phyloP scores from a whole-genome alignment of 2,329 filamentous ascomycete genomes.

The Grosmannia clavigera region DNA sequence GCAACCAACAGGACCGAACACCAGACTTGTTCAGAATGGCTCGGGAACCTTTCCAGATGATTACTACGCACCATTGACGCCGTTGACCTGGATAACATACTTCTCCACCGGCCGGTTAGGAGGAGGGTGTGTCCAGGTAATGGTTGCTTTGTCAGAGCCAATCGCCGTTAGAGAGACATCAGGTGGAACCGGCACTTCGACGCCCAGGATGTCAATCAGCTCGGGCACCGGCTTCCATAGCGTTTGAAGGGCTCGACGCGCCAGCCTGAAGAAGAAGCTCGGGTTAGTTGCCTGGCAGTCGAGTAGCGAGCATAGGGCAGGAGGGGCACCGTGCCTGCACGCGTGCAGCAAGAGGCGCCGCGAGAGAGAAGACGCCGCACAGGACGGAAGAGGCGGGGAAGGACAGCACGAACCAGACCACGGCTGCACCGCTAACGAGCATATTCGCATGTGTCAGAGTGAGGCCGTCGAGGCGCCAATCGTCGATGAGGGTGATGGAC shows the following conservation, averaged over 20 bases:
- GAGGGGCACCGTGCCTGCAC: not conserved
- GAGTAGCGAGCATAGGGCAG: not conserved
- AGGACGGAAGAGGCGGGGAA: not conserved
- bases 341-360: not conserved
- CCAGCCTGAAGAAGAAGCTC: slow-evolving; percentile 44
- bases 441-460: slow-evolving; percentile 39
- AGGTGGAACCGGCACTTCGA: slow-evolving; percentile 85
- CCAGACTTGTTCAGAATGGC: too few relatives aligned
- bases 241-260: slow-evolving; percentile 77
- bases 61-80: slow-evolving; percentile 56
- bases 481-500: slow-evolving; percentile 22
- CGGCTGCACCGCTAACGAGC: slow-evolving; percentile 39
- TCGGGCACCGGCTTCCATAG: slow-evolving; percentile 84
- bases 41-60: too few relatives aligned
- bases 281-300: slow-evolving; percentile 2
- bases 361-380: not conserved
- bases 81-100: slow-evolving; percentile 88
- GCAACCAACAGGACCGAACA: not conserved
- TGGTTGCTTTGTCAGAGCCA: slow-evolving; percentile 70
- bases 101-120: slow-evolving; percentile 60
- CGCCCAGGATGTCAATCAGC: slow-evolving; percentile 78
- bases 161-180: slow-evolving; percentile 86
- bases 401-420: slow-evolving; percentile 31
- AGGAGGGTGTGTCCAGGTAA: slow-evolving; percentile 77
- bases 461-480: slow-evolving; percentile 33